These are phyloP conservation scores for Arthrocladium fulminans DNA, from an alignment of 2,329 filamentous ascomycete species.

Conservation along the genomic window DNA sequence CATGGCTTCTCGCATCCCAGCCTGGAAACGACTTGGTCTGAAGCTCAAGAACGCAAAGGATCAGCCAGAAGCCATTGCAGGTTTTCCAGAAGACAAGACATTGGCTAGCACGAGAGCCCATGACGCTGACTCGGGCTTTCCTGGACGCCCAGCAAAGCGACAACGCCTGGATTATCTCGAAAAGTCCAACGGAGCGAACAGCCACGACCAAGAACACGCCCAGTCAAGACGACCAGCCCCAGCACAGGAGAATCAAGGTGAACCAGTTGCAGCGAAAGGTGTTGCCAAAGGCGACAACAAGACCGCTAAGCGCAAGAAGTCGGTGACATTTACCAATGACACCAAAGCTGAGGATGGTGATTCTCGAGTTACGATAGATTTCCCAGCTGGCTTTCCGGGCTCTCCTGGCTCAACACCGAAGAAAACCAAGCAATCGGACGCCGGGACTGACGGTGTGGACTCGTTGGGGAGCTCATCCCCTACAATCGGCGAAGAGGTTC, in stretches of 20 bases:
- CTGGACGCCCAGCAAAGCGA: conserved; percentile 2
- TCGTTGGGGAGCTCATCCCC: background rate
- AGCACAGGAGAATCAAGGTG: background rate
- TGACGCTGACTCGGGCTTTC: background rate
- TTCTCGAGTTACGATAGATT: conserved; percentile 38
- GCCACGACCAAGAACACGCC: background rate
- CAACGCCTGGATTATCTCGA: background rate
- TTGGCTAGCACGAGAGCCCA: background rate
- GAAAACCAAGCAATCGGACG: background rate
- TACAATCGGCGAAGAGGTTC: background rate
- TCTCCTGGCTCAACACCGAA: conserved; percentile 16
- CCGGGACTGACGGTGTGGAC: background rate
- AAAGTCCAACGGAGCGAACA: background rate
- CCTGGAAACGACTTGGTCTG: conserved; percentile 53
- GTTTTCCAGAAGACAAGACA: background rate
- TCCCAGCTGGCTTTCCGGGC: conserved; percentile 37
- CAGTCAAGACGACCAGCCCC: background rate
- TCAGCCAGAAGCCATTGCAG: conserved; percentile 14
- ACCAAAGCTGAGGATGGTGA: conserved; percentile 40
- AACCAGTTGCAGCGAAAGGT: background rate
- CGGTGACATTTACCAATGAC: conserved; percentile 55
- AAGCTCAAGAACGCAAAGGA: conserved; percentile 48
- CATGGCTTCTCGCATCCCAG: conserved; percentile 34
- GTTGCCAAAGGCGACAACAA: background rate
- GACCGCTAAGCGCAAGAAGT: conserved; percentile 17